Percentiles rank a stretch among this genome's conserved stretches.
phyloP scores from a whole-genome alignment of 208 protist genomes.

The Naegleria gruberi region DNA sequence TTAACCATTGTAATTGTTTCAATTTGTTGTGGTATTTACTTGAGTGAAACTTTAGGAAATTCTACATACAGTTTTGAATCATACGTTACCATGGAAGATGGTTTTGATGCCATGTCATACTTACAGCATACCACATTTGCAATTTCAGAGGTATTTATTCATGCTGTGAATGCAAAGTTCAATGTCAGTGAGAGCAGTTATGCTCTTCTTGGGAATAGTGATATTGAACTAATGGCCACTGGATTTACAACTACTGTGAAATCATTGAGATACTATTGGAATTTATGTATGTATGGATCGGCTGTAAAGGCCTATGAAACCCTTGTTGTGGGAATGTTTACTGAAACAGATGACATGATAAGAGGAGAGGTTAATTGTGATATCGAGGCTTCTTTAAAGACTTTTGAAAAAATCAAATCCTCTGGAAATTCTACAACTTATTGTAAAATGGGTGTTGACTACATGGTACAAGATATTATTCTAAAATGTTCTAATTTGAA shows the following conservation, averaged over 20 bases:
- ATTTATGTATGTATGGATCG: background rate
- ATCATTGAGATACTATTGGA: background rate
- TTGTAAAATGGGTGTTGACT: background rate
- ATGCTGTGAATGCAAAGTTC: no score
- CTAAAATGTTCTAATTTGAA: background rate
- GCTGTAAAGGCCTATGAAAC: background rate
- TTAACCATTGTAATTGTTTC: background rate
- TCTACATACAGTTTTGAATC: background rate
- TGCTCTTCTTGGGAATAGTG: background rate
- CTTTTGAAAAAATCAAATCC: background rate
- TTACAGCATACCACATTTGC: background rate
- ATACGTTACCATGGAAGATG: background rate
- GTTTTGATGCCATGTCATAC: background rate
- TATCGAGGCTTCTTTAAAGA: background rate
- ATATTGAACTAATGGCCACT: background rate
- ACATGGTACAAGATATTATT: background rate
- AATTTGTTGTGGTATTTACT: background rate
- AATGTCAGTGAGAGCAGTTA: background rate
- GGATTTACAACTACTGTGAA: background rate
- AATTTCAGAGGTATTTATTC: background rate
- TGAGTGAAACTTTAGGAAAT: background rate
- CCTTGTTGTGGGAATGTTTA: background rate
- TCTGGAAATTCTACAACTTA: background rate
- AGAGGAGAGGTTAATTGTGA: background rate
- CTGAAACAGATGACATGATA: background rate